A percentile compares a stretch with the other conserved stretches of the same genome.
Conservation (phyloP, 2,329 filamentous ascomycete genomes). For the Fusarium sp. region DNA sequence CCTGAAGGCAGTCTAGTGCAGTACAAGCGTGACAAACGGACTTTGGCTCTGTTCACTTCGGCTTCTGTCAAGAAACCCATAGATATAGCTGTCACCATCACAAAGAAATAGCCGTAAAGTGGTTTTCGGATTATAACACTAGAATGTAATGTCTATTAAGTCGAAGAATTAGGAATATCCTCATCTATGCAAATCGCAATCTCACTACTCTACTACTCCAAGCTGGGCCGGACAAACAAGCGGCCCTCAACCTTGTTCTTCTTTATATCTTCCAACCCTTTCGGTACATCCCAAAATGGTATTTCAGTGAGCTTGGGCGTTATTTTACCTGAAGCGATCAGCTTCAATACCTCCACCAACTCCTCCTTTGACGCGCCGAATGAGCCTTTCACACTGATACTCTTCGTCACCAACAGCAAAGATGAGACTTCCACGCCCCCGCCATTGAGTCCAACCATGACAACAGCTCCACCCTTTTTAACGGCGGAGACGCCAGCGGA, state of each 20-base stretch:
- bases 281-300: not conserved
- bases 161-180: not conserved
- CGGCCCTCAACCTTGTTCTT: not conserved
- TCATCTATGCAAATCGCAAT: no score
- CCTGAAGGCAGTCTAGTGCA: not conserved
- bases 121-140: no score
- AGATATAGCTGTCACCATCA: not conserved
- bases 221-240: not conserved
- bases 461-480: not conserved
- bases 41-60: no score
- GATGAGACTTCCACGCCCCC: not conserved
- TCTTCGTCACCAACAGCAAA: not conserved
- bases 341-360: not conserved
- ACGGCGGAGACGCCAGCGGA: not conserved
- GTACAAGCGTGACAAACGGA: not conserved
- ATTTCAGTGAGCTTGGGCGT: not conserved
- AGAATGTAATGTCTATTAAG: no score
- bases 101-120: not conserved
- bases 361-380: not conserved
- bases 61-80: not conserved
- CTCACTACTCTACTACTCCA: not conserved
- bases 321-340: not conserved
- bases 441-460: not conserved
- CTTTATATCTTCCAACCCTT: not conserved
- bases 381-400: not conserved